Percentiles rank a stretch among this genome's conserved stretches.
Evolutionary conservation across 1,139 yeast genomes (phyloP).

Genomic region (Waltiozyma sp.): DNA sequence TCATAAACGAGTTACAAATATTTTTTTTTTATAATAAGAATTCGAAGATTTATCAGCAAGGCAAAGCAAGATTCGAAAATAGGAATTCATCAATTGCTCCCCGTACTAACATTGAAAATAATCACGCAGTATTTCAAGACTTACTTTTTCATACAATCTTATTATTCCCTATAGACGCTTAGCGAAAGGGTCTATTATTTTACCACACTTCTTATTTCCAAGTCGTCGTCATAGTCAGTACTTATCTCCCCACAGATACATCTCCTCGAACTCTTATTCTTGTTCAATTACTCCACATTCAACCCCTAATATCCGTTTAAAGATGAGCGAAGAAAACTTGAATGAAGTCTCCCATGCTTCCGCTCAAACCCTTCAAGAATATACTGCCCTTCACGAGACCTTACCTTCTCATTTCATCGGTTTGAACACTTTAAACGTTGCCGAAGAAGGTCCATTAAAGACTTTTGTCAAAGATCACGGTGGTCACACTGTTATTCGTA

Average conservation of each 20-base stretch:
- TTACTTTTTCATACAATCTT: neutral
- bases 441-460: slow-evolving; percentile 62
- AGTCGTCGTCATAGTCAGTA: too few species aligned
- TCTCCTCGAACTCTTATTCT: neutral
- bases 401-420: slow-evolving; percentile 75
- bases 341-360: slow-evolving; percentile 24
- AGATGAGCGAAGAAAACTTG: slow-evolving; percentile 29
- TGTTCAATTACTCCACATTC: neutral
- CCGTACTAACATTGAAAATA: neutral
- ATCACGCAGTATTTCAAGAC: neutral
- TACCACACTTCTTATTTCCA: neutral
- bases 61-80: too few species aligned
- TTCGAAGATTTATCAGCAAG: neutral
- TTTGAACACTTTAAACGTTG: slow-evolving; percentile 57
- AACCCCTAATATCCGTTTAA: slow-evolving; percentile 1
- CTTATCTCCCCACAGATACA: too few species aligned
- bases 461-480: slow-evolving; percentile 79
- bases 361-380: slow-evolving; percentile 23
- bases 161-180: neutral
- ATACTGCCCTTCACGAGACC: slow-evolving; percentile 22
- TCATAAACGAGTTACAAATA: too few species aligned
- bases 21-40: too few species aligned
- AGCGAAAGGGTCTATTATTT: neutral
- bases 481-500: slow-evolving; percentile 92
- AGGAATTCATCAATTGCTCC: neutral